These are phyloP conservation scores for Oryza longistaminata DNA, from an alignment of 176 grass and related monocot genomes.

Conservation along the genomic window DNA sequence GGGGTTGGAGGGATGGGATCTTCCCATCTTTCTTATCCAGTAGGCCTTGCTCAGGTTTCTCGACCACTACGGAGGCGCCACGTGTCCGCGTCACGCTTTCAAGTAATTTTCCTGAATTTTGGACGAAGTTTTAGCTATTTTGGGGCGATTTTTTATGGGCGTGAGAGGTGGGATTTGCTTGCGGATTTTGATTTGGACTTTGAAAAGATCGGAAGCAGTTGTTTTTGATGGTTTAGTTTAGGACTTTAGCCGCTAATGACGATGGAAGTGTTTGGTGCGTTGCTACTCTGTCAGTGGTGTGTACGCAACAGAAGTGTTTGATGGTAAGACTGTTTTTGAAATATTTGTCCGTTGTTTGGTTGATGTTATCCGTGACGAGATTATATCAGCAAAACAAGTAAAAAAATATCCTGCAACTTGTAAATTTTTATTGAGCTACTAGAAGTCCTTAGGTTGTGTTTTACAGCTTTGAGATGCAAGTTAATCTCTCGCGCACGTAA, in stretches of 20 bases:
- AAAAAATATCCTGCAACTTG: no score
- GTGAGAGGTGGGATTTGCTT: constrained; percentile 45
- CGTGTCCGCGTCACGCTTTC: constrained; percentile 31
- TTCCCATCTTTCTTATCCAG: constrained; percentile 57
- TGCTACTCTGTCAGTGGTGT: constrained; percentile 23
- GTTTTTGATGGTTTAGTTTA: constrained; percentile 28
- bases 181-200: constrained; percentile 5
- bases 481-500: no score
- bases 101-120: not conserved
- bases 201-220: no score
- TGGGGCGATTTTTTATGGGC: not conserved
- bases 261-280: constrained; percentile 2
- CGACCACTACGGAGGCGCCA: constrained; percentile 34
- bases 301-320: not conserved
- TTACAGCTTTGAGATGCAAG: no score
- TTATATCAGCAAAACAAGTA: no score
- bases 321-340: not conserved
- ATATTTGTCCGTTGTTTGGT: not conserved
- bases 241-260: constrained; percentile 24
- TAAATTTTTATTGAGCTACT: no score
- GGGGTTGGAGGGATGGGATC: constrained; percentile 15
- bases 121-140: not conserved
- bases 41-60: constrained; percentile 9
- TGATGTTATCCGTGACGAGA: not conserved
- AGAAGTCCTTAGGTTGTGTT: no score